These are phyloP conservation scores for Atkinsonella texensis DNA, from an alignment of 2,329 filamentous ascomycete species.

Conservation along the genomic window DNA sequence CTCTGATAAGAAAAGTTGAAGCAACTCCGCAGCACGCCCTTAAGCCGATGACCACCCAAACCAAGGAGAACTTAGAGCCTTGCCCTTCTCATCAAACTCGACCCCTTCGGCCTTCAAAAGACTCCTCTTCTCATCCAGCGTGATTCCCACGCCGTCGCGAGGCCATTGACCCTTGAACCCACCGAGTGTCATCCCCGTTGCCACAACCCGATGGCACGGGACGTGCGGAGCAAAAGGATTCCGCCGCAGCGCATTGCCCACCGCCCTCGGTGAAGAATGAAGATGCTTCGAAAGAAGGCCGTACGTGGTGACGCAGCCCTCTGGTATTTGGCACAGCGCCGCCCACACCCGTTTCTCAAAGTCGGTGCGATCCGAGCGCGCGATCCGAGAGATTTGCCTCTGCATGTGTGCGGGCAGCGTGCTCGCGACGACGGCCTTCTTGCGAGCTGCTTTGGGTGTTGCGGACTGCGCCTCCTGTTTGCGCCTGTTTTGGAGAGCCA, in stretches of 20 bases:
- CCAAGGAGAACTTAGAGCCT: constrained; percentile 47
- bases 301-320: constrained; percentile 67
- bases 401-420: constrained; percentile 17
- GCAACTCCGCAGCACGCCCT: too few species aligned
- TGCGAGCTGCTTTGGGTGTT: constrained; percentile 1
- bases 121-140: constrained; percentile 50
- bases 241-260: constrained; percentile 62
- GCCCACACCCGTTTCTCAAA: constrained; percentile 57
- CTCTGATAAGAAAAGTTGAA: too few species aligned
- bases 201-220: constrained; percentile 72
- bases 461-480: constrained; percentile 3
- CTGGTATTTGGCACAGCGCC: constrained; percentile 65
- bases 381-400: constrained; percentile 32
- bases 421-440: neutral
- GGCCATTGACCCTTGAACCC: constrained; percentile 60
- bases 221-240: constrained; percentile 78
- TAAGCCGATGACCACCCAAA: constrained; percentile 22
- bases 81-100: constrained; percentile 46
- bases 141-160: constrained; percentile 47
- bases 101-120: constrained; percentile 54
- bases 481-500: constrained; percentile 4
- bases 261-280: constrained; percentile 58
- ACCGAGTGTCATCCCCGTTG: constrained; percentile 57
- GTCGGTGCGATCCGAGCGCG: constrained; percentile 30
- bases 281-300: constrained; percentile 57